These are phyloP conservation scores for Raphanus sativus DNA, from an alignment of 345 rosid species.

Conservation along the genomic window DNA sequence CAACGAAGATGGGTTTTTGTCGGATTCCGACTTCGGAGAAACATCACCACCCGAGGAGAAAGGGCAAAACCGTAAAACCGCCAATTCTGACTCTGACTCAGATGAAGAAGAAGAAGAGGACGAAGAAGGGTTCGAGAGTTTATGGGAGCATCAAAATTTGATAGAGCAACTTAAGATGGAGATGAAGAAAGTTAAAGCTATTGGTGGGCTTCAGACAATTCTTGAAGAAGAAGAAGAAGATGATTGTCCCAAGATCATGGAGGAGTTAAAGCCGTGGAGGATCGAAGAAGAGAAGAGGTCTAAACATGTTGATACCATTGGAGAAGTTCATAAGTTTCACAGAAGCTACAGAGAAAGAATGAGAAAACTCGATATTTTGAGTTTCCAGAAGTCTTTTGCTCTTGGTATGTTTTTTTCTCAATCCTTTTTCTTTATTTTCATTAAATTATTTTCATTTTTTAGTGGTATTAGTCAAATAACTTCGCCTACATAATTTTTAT, in stretches of 20 bases:
- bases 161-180: slow-evolving; percentile 92
- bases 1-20: slow-evolving; percentile 53
- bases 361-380: slow-evolving; percentile 87
- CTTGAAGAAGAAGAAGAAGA: slow-evolving; percentile 62
- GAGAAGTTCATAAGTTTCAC: slow-evolving; percentile 86
- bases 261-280: slow-evolving; percentile 91
- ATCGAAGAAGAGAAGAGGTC: slow-evolving; percentile 66
- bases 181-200: slow-evolving; percentile 79
- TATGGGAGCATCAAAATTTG: slow-evolving; percentile 95
- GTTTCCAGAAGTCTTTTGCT: slow-evolving; percentile 90
- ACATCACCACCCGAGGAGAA: slow-evolving; percentile 20
- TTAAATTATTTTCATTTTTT: background rate
- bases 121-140: slow-evolving; percentile 60
- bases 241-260: slow-evolving; percentile 69
- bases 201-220: slow-evolving; percentile 82
- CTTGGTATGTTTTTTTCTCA: slow-evolving; percentile 57
- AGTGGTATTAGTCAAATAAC: slow-evolving; percentile 9
- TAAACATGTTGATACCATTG: slow-evolving; percentile 59
- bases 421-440: background rate
- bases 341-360: slow-evolving; percentile 82
- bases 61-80: slow-evolving; percentile 32
- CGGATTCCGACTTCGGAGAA: slow-evolving; percentile 56
- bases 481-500: background rate
- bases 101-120: slow-evolving; percentile 37
- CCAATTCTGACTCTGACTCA: slow-evolving; percentile 13